Percentiles rank a stretch among this genome's conserved stretches.
These are phyloP conservation scores for Casuarina equisetifolia DNA, from an alignment of 306 rosid species.

Conservation along the genomic window DNA sequence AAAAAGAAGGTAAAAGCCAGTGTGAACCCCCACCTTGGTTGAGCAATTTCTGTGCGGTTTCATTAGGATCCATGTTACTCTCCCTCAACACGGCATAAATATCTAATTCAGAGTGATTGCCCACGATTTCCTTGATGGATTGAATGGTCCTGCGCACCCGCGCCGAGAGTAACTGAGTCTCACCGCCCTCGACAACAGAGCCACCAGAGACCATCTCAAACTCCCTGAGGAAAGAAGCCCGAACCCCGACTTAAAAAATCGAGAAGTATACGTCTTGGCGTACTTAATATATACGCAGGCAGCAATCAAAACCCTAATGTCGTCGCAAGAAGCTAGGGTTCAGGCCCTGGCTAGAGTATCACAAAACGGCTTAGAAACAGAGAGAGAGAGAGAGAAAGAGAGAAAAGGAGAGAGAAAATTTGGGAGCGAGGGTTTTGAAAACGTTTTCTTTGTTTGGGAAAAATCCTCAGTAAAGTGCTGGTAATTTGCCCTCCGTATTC, in stretches of 20 bases:
- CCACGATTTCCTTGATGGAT: constrained; percentile 86
- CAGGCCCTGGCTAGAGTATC: constrained; percentile 39
- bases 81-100: constrained; percentile 86
- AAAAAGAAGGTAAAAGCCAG: background rate
- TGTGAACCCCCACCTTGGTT: constrained; percentile 63
- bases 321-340: constrained; percentile 27
- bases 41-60: constrained; percentile 95
- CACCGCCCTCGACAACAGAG: constrained; percentile 61
- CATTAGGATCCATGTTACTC: constrained; percentile 94
- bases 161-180: constrained; percentile 62
- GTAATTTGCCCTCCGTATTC: background rate
- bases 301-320: constrained; percentile 40
- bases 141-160: constrained; percentile 76
- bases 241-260: constrained; percentile 8
- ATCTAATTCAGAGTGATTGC: constrained; percentile 85
- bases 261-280: background rate
- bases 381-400: background rate
- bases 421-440: constrained; percentile 50
- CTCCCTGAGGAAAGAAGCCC: constrained; percentile 7
- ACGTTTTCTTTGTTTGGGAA: constrained; percentile 27
- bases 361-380: constrained; percentile 31
- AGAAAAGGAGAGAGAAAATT: constrained; percentile 2
- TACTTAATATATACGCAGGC: background rate
- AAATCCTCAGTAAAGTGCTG: constrained; percentile 2
- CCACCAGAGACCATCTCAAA: constrained; percentile 60